Conservation (phyloP, 2,329 filamentous ascomycete genomes). For the Trichoderma pleuroti region DNA sequence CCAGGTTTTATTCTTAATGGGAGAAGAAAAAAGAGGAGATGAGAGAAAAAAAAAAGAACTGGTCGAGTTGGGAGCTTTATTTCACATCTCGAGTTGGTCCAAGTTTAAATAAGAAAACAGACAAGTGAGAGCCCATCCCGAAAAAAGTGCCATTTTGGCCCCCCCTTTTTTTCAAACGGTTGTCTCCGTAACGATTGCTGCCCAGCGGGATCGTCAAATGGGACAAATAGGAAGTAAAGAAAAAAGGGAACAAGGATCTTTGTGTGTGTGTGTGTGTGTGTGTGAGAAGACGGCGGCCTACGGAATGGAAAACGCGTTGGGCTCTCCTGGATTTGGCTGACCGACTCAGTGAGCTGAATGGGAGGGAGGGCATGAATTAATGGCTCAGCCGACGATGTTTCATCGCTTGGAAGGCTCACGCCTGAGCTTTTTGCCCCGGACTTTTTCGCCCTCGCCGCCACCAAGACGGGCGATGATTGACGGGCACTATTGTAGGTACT, state of each 20-base stretch:
- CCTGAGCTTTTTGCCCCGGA: conserved; percentile 7
- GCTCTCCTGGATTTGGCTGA: not conserved
- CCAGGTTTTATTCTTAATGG: not conserved
- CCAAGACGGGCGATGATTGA: not conserved
- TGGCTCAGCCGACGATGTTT: conserved; percentile 19
- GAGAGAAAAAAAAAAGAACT: not conserved
- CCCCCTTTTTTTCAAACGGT: not conserved
- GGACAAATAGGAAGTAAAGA: not conserved
- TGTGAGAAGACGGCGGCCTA: not conserved
- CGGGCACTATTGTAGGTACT: not conserved
- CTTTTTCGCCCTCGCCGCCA: not conserved
- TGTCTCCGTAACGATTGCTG: conserved; percentile 11
- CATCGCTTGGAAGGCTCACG: not conserved
- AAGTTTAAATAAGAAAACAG: conserved; percentile 6
- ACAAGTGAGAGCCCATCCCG: not conserved
- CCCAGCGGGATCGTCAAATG: conserved; percentile 11
- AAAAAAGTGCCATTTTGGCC: not conserved
- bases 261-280: not conserved
- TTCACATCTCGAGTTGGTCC: conserved; percentile 4
- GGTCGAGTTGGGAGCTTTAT: not conserved
- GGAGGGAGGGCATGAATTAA: conserved; percentile 5
- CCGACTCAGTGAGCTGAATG: not conserved
- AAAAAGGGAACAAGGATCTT: conserved; percentile 7
- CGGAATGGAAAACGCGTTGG: not conserved
- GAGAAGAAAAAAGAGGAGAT: not conserved